Percentiles rank a stretch among this genome's conserved stretches.
Evolutionary conservation across 2,329 filamentous ascomycete genomes (phyloP).

Genomic region (Beauveria sp.): DNA sequence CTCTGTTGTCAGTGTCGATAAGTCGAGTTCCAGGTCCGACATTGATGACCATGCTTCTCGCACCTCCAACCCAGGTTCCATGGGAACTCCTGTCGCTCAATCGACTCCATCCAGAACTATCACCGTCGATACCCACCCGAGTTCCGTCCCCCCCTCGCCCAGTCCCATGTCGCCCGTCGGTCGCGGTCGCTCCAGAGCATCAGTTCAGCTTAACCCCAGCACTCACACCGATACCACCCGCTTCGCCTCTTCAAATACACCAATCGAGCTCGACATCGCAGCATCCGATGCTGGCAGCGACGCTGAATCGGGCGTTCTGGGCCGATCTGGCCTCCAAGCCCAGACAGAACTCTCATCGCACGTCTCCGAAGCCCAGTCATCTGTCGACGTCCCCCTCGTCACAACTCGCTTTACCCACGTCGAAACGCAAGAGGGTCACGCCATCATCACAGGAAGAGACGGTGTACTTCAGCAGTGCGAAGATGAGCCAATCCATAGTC

Average conservation of each 20-base stretch:
- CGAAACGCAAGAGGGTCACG: conserved; percentile 68
- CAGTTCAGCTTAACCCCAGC: conserved; percentile 32
- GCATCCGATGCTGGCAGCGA: conserved; percentile 26
- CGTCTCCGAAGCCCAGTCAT: conserved; percentile 17
- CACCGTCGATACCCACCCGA: conserved; percentile 19
- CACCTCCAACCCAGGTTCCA: conserved; percentile 25
- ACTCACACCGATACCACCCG: conserved; percentile 37
- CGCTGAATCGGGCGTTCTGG: conserved; percentile 17
- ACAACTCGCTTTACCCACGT: conserved; percentile 74
- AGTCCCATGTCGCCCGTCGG: not conserved
- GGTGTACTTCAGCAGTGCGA: conserved; percentile 72
- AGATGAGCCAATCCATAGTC: conserved; percentile 84
- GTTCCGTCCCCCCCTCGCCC: not conserved
- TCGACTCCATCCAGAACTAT: conserved; percentile 20
- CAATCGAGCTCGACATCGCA: conserved; percentile 27
- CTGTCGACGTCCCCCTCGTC: conserved; percentile 40
- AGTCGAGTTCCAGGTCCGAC: conserved; percentile 31
- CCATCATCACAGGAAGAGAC: conserved; percentile 72
- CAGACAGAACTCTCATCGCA: conserved; percentile 13
- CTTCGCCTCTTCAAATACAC: conserved; percentile 23
- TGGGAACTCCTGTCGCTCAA: conserved; percentile 23
- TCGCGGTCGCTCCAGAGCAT: conserved; percentile 13
- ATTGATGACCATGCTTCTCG: conserved; percentile 32
- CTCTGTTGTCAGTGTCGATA: conserved; percentile 67
- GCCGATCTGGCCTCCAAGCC: not conserved